Base-by-base conservation (phyloP, 371 early-diverging fungal genomes). In the Mortierella sp. region DNA sequence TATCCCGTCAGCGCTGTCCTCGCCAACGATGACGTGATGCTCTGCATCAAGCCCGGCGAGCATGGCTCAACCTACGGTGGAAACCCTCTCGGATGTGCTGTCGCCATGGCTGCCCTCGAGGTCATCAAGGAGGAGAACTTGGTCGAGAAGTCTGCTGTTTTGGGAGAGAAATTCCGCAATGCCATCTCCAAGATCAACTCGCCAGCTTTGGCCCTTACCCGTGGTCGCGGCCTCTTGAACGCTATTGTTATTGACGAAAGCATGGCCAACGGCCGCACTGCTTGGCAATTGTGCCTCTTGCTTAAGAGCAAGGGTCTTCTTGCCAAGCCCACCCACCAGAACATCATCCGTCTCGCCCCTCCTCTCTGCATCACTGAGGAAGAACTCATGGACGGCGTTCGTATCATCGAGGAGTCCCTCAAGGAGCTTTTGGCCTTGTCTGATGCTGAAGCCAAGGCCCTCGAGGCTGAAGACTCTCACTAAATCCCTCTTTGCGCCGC, bases 41-140 rank as follows among this genome's bases (percentile, higher is more conserved):
- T 97, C 9, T 92, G 92, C 84, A 97, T 98, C 83, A 87, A 92
- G 85, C 96, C 97, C 47, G 99, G 97, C 73, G 97, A 98, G 86
- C 98, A 99, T 83, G 99, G 99, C 13, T 95, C 95, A 43, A 99
- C 99, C 28, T 99, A 97, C 79, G 99, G 99, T 63, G 99, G 98
- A 48, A 97, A 97, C 85, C 98, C 99, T 52, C 88, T 99, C 8
- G 99, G 96, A 19, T 94, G 92, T 71, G 98, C 98, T 22, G 97
- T 94, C 36, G 95, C 98, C 52, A 96, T 98, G 40, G 96, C 97
- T 43, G 97, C 98, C 33, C 91, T 98, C 59, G 88, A 96, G 67
- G 98, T 98, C 63, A 88, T 99, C 76, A 92, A 93, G 84, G 99
- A 99, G 45, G 99, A 99, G 82, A 91, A 94, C 38, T 83, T 99